Percentiles rank a stretch among this genome's conserved stretches.
Conservation (phyloP, 164 flowering plant species). For the Liquidambar formosana region DNA sequence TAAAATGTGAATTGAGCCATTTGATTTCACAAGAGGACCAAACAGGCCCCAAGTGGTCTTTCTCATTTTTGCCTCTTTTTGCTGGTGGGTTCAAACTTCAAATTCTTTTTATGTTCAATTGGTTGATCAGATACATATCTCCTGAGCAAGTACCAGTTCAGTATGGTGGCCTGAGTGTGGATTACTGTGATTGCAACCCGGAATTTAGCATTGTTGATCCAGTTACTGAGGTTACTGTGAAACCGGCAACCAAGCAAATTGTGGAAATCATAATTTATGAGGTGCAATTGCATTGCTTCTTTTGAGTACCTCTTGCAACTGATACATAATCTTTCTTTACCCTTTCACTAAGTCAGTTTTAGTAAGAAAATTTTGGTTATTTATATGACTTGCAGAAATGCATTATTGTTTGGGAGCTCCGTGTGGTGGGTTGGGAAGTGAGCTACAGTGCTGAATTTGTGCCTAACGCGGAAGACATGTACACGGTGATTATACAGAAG, state of each 20-base stretch:
- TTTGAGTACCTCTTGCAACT: neutral
- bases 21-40: too few species aligned
- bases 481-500: slow-evolving; percentile 52
- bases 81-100: neutral
- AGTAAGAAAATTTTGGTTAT: neutral
- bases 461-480: slow-evolving; percentile 37
- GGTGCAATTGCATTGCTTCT: slow-evolving; percentile 27
- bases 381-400: slow-evolving; percentile 45
- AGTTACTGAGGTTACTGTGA: slow-evolving; percentile 45
- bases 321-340: neutral
- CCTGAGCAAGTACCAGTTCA: slow-evolving; percentile 71
- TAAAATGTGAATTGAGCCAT: too few species aligned
- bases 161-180: slow-evolving; percentile 69
- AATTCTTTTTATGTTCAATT: neutral
- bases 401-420: slow-evolving; percentile 58
- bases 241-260: slow-evolving; percentile 62
- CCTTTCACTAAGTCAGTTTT: neutral
- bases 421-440: slow-evolving; percentile 77
- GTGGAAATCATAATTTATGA: slow-evolving; percentile 60
- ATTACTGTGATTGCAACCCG: slow-evolving; percentile 61
- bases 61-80: neutral
- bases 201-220: slow-evolving; percentile 59
- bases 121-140: slow-evolving; percentile 47
- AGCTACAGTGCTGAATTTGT: slow-evolving; percentile 64
- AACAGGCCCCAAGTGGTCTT: too few species aligned